These are phyloP conservation scores for Blastobotrys terrestris DNA, from an alignment of 805 yeast genomes.

Conservation along the genomic window DNA sequence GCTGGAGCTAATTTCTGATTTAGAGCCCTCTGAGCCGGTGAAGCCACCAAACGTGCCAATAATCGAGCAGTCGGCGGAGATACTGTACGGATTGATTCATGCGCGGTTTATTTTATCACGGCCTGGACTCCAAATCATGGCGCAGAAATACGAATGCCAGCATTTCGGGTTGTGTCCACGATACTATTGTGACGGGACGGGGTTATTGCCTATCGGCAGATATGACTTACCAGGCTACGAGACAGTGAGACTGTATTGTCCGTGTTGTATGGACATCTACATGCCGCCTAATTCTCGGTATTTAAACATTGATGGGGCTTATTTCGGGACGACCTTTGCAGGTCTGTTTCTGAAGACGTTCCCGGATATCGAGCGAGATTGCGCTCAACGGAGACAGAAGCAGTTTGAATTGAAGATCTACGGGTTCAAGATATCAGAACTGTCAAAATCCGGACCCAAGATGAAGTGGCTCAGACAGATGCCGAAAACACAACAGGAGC, in stretches of 20 bases:
- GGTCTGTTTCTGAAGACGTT: constrained; percentile 86
- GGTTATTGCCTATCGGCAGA: constrained; percentile 84
- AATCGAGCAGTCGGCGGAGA: constrained; percentile 85
- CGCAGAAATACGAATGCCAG: constrained; percentile 84
- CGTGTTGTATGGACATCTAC: constrained; percentile 88
- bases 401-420: constrained; percentile 63
- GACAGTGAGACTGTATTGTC: constrained; percentile 88
- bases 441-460: constrained; percentile 78
- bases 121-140: constrained; percentile 77
- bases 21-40: constrained; percentile 55
- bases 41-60: constrained; percentile 65
- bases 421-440: constrained; percentile 78
- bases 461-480: constrained; percentile 89
- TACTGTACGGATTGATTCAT: constrained; percentile 88
- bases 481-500: constrained; percentile 59
- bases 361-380: constrained; percentile 81
- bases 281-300: constrained; percentile 83
- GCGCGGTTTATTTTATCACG: constrained; percentile 85
- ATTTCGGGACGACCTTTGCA: constrained; percentile 93
- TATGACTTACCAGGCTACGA: constrained; percentile 88
- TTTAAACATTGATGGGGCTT: constrained; percentile 90
- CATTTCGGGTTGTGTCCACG: constrained; percentile 93
- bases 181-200: constrained; percentile 82
- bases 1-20: constrained; percentile 80
- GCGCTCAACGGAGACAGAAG: constrained; percentile 47